phyloP scores from a whole-genome alignment of 495 filamentous ascomycete genomes.

The Penicillium paxilli region DNA sequence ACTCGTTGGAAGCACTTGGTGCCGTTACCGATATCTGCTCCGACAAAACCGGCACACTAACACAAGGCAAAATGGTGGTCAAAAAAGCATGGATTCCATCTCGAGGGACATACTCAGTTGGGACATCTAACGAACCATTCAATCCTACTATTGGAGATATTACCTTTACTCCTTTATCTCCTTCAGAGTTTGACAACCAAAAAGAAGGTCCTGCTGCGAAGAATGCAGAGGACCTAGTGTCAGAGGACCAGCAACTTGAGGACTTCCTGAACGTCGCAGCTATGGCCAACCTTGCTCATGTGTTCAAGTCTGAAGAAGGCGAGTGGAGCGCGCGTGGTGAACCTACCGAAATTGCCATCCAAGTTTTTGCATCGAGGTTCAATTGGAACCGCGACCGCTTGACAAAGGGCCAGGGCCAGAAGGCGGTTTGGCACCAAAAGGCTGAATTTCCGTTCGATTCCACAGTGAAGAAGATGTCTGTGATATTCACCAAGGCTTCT shows the following conservation, averaged over 20 bases:
- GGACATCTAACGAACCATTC: conserved; percentile 53
- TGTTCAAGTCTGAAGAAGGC: conserved; percentile 45
- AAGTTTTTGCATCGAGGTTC: conserved; percentile 66
- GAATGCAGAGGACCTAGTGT: conserved; percentile 35
- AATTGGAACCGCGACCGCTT: conserved; percentile 55
- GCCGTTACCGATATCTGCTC: conserved; percentile 71
- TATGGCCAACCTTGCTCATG: conserved; percentile 65
- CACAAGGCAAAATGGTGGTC: conserved; percentile 78
- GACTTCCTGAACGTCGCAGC: conserved; percentile 61
- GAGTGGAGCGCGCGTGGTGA: conserved; percentile 65
- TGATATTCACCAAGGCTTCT: conserved; percentile 49
- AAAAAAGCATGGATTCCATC: conserved; percentile 78
- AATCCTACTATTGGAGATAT: conserved; percentile 57
- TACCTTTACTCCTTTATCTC: conserved; percentile 35
- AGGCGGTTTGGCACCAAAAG: conserved; percentile 54
- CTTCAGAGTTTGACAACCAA: conserved; percentile 30
- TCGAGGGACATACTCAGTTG: conserved; percentile 60
- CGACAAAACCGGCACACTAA: conserved; percentile 71
- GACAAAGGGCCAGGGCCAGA: conserved; percentile 50
- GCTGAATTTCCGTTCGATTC: conserved; percentile 69
- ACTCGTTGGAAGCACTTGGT: conserved; percentile 67
- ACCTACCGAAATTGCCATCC: conserved; percentile 70
- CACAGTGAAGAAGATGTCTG: conserved; percentile 68
- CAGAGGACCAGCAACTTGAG: conserved; percentile 41
- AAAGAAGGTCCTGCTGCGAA: conserved; percentile 21